Evolutionary conservation across 108 stramenopile genomes (phyloP).

Genomic region (Cyclotella kingstonii): DNA sequence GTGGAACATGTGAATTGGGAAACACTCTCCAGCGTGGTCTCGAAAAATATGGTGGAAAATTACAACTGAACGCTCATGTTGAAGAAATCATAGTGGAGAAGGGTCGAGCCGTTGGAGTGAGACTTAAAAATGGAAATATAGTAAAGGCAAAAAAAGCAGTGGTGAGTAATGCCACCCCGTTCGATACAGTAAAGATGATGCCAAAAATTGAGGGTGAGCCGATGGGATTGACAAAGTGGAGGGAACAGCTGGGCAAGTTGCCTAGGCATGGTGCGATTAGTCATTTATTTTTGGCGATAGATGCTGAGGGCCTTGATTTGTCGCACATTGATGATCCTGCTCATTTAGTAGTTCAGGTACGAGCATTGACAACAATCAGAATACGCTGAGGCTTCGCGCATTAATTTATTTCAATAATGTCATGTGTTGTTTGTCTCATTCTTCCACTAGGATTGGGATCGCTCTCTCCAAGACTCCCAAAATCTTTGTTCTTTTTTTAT

Average conservation of each 20-base stretch:
- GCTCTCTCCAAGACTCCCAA: conserved; percentile 89
- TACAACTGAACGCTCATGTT: conserved; percentile 88
- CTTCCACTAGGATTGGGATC: conserved; percentile 83
- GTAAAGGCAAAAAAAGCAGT: conserved; percentile 90
- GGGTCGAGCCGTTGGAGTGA: conserved; percentile 85
- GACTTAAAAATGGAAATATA: conserved; percentile 86
- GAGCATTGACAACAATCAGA: not conserved
- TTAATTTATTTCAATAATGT: not conserved
- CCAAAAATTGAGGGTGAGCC: conserved; percentile 45
- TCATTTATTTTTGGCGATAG: conserved; percentile 85
- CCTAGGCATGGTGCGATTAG: conserved; percentile 89
- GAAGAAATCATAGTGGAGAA: conserved; percentile 88
- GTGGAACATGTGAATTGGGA: conserved; percentile 82
- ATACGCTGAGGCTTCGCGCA: not conserved
- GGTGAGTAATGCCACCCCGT: conserved; percentile 91
- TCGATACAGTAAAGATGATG: conserved; percentile 89
- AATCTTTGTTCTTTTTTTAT: conserved; percentile 91
- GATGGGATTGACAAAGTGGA: conserved; percentile 68
- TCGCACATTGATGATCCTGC: conserved; percentile 88
- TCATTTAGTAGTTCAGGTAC: conserved; percentile 82
- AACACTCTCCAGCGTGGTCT: conserved; percentile 73
- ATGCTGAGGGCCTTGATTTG: conserved; percentile 78
- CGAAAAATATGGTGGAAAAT: conserved; percentile 84
- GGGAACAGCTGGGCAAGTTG: conserved; percentile 67
- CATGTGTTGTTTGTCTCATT: not conserved